Percentiles rank a stretch among this genome's conserved stretches.
These are phyloP conservation scores for Blastobotrys capitulatus DNA, from an alignment of 1,139 yeast species.

Conservation along the genomic window DNA sequence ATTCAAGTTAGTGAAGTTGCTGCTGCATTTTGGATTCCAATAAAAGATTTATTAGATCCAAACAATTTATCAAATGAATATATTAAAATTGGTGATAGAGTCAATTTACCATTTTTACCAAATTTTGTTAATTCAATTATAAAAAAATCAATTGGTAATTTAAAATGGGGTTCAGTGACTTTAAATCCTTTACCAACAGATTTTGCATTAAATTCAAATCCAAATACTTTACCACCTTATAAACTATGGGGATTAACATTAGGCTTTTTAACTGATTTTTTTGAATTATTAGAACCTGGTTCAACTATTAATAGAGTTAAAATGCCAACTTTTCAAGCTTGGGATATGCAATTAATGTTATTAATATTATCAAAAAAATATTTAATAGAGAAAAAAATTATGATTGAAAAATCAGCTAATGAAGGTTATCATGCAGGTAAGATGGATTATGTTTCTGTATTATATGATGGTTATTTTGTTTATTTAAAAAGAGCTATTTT, in stretches of 20 bases:
- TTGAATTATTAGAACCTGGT: conserved; percentile 27
- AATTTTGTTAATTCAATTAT: conserved; percentile 17
- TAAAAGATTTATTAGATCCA: conserved; percentile 25
- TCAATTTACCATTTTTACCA: conserved; percentile 21
- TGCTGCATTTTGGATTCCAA: conserved; percentile 37
- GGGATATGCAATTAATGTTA: conserved; percentile 24
- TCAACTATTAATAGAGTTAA: conserved; percentile 10
- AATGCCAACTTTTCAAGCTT: conserved; percentile 23
- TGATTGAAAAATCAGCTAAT: conserved; percentile 2
- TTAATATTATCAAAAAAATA: conserved; percentile 15
- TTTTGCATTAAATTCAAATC: background rate
- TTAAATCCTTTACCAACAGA: conserved; percentile 19
- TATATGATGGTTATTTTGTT: conserved; percentile 13
- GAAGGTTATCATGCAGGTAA: conserved; percentile 10
- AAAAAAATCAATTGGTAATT: conserved; percentile 27
- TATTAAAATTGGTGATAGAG: conserved; percentile 27
- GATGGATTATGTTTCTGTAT: conserved; percentile 13
- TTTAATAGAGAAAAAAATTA: conserved; percentile 5
- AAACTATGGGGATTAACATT: conserved; percentile 38
- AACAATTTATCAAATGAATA: conserved; percentile 19
- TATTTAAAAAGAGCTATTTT: conserved; percentile 10
- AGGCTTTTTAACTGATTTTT: conserved; percentile 32
- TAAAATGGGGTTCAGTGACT: conserved; percentile 32
- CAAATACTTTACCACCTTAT: conserved; percentile 23
- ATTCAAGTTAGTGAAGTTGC: conserved; percentile 35